Percentiles rank a stretch among this genome's conserved stretches.
Conservation (phyloP, 1,139 yeast species). For the Candida smagusa region DNA sequence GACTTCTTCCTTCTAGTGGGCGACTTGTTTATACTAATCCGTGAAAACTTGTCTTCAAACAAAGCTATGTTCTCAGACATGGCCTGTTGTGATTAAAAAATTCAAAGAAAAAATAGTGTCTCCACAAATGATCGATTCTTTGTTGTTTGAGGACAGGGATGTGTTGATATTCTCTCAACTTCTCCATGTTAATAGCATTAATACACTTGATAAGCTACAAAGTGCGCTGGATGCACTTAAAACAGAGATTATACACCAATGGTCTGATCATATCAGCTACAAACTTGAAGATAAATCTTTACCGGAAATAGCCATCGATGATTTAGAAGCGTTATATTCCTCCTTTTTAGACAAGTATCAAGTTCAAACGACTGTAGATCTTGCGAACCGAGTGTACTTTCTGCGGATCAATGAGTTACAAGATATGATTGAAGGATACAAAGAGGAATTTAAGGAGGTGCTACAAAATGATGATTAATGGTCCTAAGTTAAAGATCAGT, state of each 20-base stretch:
- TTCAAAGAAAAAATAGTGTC: background rate
- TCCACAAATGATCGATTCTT: conserved; percentile 9
- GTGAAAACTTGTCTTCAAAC: conserved; percentile 29
- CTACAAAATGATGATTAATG: conserved; percentile 1
- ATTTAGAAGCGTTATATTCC: conserved; percentile 15
- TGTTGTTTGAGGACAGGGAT: conserved; percentile 16
- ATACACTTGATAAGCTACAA: conserved; percentile 13
- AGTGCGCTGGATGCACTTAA: conserved; percentile 10
- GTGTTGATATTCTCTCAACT: conserved; percentile 22
- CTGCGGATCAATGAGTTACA: conserved; percentile 18
- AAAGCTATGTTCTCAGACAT: conserved; percentile 8
- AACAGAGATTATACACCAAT: conserved; percentile 12
- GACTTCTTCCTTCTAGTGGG: conserved; percentile 20
- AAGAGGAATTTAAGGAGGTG: conserved; percentile 10
- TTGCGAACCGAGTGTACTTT: conserved; percentile 21
- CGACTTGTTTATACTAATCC: conserved; percentile 20
- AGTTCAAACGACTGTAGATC: conserved; percentile 19
- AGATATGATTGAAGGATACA: conserved; percentile 11
- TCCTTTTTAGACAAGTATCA: conserved; percentile 14
- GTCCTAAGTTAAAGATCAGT: too few relatives aligned
- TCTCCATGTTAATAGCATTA: conserved; percentile 18
- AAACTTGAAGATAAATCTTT: conserved; percentile 11
- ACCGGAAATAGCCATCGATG: conserved; percentile 2
- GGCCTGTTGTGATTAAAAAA: background rate
- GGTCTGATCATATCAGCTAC: conserved; percentile 19